Conservation (phyloP, 176 grass and related monocot species). For the Luzula sylvatica region DNA sequence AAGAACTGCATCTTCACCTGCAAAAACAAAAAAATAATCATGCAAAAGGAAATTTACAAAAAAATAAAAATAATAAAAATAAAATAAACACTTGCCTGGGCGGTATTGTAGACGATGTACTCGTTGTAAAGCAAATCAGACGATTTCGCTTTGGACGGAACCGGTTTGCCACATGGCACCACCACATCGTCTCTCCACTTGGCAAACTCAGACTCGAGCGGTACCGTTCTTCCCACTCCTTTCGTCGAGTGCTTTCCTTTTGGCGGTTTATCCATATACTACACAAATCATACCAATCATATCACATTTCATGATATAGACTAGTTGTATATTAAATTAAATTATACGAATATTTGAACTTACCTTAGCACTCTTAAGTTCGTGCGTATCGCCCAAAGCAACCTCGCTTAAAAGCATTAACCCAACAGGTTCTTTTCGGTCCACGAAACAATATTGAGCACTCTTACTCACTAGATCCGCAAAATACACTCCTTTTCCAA, state of each 20-base stretch:
- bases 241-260: constrained; percentile 93
- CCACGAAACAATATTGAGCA: constrained; percentile 83
- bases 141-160: constrained; percentile 42
- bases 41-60: neutral
- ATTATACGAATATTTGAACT: constrained; percentile 10
- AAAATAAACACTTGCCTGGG: constrained; percentile 46
- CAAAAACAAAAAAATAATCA: constrained; percentile 12
- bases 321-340: neutral
- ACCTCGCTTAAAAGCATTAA: constrained; percentile 97
- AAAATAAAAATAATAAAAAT: neutral
- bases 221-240: constrained; percentile 80
- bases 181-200: constrained; percentile 76
- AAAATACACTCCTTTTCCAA: constrained; percentile 94
- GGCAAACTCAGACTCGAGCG: constrained; percentile 59
- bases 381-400: constrained; percentile 84
- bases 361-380: constrained; percentile 81
- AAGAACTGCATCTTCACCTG: constrained; percentile 99
- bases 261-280: constrained; percentile 81
- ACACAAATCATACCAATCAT: constrained; percentile 7
- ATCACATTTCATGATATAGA: neutral
- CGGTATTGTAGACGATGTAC: constrained; percentile 84
- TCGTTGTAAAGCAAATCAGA: constrained; percentile 89
- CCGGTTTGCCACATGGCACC: constrained; percentile 79
- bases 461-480: constrained; percentile 96
- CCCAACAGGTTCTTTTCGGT: constrained; percentile 64